Percentiles rank a stretch among this genome's conserved stretches.
These are phyloP conservation scores for Flagelloscypha sp. DNA, from an alignment of 768 basidiomycete species.

Conservation along the genomic window DNA sequence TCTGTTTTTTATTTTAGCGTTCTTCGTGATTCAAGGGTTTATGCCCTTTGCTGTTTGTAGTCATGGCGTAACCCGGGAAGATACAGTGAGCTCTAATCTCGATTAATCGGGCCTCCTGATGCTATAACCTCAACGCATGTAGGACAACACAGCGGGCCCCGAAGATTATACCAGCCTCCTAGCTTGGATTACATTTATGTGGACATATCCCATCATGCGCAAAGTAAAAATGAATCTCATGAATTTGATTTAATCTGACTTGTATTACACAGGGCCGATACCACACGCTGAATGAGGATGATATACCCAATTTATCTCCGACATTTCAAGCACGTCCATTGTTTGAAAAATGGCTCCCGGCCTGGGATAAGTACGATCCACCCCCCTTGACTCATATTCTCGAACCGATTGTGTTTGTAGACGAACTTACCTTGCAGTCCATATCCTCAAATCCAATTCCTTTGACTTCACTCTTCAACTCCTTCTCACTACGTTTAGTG, in stretches of 20 bases:
- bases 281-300: constrained; percentile 34
- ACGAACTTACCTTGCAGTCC: constrained; percentile 18
- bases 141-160: constrained; percentile 30
- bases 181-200: constrained; percentile 40
- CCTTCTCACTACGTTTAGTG: constrained; percentile 30
- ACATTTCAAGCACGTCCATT: constrained; percentile 36
- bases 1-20: constrained; percentile 30
- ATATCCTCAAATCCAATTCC: constrained; percentile 36
- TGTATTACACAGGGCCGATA: no score
- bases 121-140: neutral
- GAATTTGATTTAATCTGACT: neutral
- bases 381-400: neutral
- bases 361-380: no score
- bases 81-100: constrained; percentile 45
- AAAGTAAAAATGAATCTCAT: constrained; percentile 16
- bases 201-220: constrained; percentile 38
- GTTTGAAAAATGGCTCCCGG: no score
- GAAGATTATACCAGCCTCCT: constrained; percentile 45
- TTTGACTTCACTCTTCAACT: constrained; percentile 42
- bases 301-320: constrained; percentile 41
- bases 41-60: constrained; percentile 70
- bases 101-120: neutral
- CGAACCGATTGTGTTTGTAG: neutral
- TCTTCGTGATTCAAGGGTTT: constrained; percentile 39
- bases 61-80: constrained; percentile 34